phyloP scores from a whole-genome alignment of 116 monocot genomes.

The Posidonia oceanica region DNA sequence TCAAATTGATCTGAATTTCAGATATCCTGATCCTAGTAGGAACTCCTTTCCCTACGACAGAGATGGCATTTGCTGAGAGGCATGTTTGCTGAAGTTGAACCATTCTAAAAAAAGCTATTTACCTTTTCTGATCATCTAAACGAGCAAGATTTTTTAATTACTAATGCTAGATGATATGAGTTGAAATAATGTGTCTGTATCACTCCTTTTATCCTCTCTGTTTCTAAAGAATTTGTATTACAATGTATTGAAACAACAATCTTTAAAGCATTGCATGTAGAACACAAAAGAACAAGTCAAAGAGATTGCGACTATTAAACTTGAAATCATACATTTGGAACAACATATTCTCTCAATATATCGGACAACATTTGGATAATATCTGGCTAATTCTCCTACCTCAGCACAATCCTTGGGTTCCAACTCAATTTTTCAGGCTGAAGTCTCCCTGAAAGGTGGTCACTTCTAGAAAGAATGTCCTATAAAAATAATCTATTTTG shows the following conservation, averaged over 20 bases:
- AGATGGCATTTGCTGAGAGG: too few relatives aligned
- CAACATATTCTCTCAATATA: constrained; percentile 12
- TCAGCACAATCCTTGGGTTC: background rate
- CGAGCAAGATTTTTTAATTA: too few relatives aligned
- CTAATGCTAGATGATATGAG: too few relatives aligned
- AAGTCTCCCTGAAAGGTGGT: background rate
- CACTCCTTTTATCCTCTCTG: background rate
- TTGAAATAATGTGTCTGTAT: too few relatives aligned
- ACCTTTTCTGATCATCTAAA: too few relatives aligned
- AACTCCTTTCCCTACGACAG: too few relatives aligned
- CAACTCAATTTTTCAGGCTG: background rate
- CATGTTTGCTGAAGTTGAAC: too few relatives aligned
- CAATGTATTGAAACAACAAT: background rate
- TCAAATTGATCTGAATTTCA: too few relatives aligned
- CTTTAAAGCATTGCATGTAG: background rate
- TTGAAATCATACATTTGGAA: constrained; percentile 12
- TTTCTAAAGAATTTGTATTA: background rate
- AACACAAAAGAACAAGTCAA: constrained; percentile 7
- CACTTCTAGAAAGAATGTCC: background rate
- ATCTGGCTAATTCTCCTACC: constrained; percentile 1
- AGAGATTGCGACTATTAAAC: constrained; percentile 12
- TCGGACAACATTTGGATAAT: constrained; percentile 1
- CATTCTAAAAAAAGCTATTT: too few relatives aligned
- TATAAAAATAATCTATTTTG: background rate
- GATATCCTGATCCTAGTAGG: too few relatives aligned